phyloP scores from a whole-genome alignment of 2,329 filamentous ascomycete genomes.

The Leptodontidium sp. region DNA sequence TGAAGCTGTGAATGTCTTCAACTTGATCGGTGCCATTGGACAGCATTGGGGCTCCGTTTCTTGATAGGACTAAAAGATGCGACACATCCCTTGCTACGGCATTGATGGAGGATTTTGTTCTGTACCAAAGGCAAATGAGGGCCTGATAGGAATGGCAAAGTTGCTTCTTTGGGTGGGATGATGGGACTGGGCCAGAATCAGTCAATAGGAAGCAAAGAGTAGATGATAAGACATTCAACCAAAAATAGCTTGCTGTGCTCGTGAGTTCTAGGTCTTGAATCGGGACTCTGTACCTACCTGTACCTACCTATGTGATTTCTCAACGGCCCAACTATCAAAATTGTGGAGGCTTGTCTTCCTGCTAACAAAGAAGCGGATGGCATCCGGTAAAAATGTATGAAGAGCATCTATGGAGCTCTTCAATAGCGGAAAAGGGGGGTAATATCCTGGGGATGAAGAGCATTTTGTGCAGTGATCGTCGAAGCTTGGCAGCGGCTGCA shows the following conservation, averaged over 20 bases:
- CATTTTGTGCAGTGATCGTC: slow-evolving; percentile 1
- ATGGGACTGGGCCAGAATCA: too few relatives aligned
- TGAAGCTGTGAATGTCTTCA: too few relatives aligned
- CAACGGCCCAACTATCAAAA: background rate
- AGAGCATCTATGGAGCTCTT: slow-evolving; percentile 3
- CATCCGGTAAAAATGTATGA: slow-evolving; percentile 11
- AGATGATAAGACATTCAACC: background rate
- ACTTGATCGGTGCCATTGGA: too few relatives aligned
- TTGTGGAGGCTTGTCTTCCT: slow-evolving; percentile 1
- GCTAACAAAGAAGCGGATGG: background rate
- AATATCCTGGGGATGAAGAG: background rate
- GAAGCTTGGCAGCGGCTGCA: slow-evolving; percentile 5
- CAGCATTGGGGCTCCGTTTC: too few relatives aligned
- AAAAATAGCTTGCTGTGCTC: background rate
- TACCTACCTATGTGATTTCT: background rate
- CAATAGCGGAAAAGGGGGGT: background rate
- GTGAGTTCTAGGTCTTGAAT: background rate
- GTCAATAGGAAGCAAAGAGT: background rate
- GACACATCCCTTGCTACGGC: too few relatives aligned
- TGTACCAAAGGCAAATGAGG: too few relatives aligned
- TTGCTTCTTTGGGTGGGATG: too few relatives aligned
- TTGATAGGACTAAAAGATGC: too few relatives aligned
- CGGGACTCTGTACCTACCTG: background rate
- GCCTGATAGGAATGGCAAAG: too few relatives aligned
- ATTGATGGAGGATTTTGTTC: too few relatives aligned